Conservation (phyloP, 2,329 filamentous ascomycete genomes). For the Mycosphaerelloides madeirae region DNA sequence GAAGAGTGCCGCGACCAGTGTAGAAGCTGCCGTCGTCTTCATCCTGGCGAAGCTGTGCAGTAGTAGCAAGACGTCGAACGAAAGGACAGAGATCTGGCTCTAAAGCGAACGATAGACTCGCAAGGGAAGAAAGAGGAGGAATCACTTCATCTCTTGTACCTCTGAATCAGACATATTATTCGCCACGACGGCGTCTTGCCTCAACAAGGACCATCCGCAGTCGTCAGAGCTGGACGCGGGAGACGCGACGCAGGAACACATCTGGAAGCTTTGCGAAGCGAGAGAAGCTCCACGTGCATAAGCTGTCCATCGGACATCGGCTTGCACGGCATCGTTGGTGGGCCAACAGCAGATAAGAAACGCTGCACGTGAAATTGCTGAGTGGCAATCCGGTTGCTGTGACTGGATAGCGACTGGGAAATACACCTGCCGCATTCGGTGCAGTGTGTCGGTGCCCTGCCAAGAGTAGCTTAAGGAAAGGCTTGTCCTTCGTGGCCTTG, state of each 20-base stretch:
- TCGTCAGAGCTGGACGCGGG: neutral
- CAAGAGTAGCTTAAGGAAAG: neutral
- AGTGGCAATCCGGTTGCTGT: too few species aligned
- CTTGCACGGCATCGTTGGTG: neutral
- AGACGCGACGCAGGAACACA: neutral
- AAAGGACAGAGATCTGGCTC: neutral
- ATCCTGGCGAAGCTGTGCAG: conserved; percentile 1
- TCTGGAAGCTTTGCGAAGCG: neutral
- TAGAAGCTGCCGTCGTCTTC: conserved; percentile 8
- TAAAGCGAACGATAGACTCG: neutral
- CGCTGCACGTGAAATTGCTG: conserved; percentile 1
- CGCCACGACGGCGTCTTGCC: too few species aligned
- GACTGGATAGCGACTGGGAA: too few species aligned
- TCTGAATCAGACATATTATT: too few species aligned
- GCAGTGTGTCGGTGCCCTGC: neutral
- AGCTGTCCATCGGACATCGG: neutral
- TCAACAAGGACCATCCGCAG: too few species aligned
- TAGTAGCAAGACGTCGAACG: neutral
- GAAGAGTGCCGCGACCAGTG: conserved; percentile 8
- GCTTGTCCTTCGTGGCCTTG: too few species aligned
- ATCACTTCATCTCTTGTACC: too few species aligned
- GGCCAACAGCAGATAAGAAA: conserved; percentile 5
- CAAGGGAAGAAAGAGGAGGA: neutral
- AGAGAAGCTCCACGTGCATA: neutral
- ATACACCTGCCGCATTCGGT: neutral